Evolutionary conservation across 257 asterid genomes (phyloP).

Genomic region (Lycium ferocissimum): DNA sequence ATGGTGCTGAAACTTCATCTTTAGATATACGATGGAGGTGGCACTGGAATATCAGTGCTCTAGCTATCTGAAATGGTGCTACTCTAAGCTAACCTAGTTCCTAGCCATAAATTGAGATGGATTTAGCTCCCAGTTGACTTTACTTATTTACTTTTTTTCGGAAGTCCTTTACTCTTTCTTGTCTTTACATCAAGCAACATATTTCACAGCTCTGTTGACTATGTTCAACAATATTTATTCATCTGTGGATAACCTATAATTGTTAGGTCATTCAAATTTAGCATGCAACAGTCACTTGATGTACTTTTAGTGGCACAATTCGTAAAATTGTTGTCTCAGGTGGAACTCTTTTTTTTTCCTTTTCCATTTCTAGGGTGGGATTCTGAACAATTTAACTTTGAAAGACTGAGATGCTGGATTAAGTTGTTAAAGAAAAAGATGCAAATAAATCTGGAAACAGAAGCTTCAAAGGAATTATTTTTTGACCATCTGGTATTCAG

Average conservation of each 20-base stretch:
- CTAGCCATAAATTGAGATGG: slow-evolving; percentile 18
- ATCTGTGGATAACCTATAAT: neutral
- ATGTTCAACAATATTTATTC: neutral
- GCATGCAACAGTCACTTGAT: slow-evolving; percentile 12
- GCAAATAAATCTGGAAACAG: slow-evolving; percentile 5
- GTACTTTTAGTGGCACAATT: slow-evolving; percentile 9
- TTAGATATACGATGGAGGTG: slow-evolving; percentile 20
- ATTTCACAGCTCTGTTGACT: neutral
- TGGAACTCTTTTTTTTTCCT: too few relatives aligned
- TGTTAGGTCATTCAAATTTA: neutral
- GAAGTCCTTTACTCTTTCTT: neutral
- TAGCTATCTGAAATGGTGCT: slow-evolving; percentile 21
- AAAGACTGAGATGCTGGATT: neutral
- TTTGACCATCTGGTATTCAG: too few relatives aligned
- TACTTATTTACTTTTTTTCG: slow-evolving; percentile 10
- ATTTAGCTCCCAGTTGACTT: slow-evolving; percentile 23
- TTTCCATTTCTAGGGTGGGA: neutral
- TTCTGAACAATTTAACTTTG: neutral
- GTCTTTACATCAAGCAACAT: neutral
- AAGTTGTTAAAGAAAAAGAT: neutral
- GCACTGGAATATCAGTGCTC: slow-evolving; percentile 5
- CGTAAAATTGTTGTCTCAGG: neutral
- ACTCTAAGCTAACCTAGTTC: neutral
- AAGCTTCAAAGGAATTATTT: neutral
- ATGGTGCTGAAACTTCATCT: neutral